phyloP scores from a whole-genome alignment of 768 basidiomycete genomes.

The Rossbeevera mucosa region DNA sequence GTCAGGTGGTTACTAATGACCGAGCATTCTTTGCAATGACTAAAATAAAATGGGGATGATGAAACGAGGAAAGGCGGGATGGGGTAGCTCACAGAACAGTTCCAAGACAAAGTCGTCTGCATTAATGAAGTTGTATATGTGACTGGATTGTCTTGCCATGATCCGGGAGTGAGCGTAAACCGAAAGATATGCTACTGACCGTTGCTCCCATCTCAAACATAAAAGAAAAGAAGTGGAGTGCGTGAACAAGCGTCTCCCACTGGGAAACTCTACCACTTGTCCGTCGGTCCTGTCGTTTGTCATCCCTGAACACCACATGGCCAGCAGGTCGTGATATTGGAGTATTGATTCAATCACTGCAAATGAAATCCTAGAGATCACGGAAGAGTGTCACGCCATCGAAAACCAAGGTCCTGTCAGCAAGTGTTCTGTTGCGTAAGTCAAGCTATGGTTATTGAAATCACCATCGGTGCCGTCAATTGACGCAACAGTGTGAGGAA shows the following conservation, averaged over 20 bases:
- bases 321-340: constrained; percentile 44
- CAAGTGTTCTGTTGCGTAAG: constrained; percentile 39
- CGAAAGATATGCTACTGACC: constrained; percentile 19
- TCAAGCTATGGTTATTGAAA: constrained; percentile 38
- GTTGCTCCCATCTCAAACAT: constrained; percentile 39
- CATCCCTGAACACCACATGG: constrained; percentile 37
- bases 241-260: constrained; percentile 38
- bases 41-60: too few relatives aligned
- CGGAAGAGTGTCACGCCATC: constrained; percentile 33
- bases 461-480: constrained; percentile 33
- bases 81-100: too few relatives aligned
- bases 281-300: constrained; percentile 46
- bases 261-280: constrained; percentile 35
- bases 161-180: not conserved
- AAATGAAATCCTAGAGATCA: not conserved
- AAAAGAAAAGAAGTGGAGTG: constrained; percentile 46
- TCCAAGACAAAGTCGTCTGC: too few relatives aligned
- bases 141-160: constrained; percentile 29
- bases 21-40: too few relatives aligned
- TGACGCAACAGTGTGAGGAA: too few relatives aligned
- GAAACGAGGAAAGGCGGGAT: too few relatives aligned
- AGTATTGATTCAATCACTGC: not conserved
- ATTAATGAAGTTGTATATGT: constrained; percentile 36
- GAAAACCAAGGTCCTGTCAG: constrained; percentile 37
- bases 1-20: too few relatives aligned